These are phyloP conservation scores for Lentinula aciculospora DNA, from an alignment of 768 basidiomycete species.

Conservation along the genomic window DNA sequence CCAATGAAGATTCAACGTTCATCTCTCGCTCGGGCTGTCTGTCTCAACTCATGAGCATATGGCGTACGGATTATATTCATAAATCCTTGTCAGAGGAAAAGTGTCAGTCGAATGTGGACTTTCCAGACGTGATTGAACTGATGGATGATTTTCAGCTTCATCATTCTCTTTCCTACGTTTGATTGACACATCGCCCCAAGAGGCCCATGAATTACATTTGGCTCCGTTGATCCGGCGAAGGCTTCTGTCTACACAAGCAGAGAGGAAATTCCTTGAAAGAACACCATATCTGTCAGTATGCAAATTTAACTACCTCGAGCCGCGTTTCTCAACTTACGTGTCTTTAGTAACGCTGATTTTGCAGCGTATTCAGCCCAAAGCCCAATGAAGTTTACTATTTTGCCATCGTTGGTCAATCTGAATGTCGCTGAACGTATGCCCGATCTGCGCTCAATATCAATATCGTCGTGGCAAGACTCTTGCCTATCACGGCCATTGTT, in stretches of 20 bases:
- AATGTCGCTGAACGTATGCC: constrained; percentile 40
- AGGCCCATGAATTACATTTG: constrained; percentile 56
- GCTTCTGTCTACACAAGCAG: constrained; percentile 42
- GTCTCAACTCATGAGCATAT: constrained; percentile 78
- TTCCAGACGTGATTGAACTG: constrained; percentile 1
- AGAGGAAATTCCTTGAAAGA: constrained; percentile 31
- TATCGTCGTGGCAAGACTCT: constrained; percentile 61
- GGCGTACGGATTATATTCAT: constrained; percentile 80
- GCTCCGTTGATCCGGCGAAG: constrained; percentile 56
- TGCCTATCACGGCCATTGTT: constrained; percentile 76
- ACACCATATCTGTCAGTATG: constrained; percentile 25
- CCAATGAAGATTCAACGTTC: constrained; percentile 43
- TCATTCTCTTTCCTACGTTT: constrained; percentile 81
- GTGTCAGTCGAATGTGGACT: constrained; percentile 4
- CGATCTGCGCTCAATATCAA: constrained; percentile 55
- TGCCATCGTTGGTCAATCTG: constrained; percentile 22
- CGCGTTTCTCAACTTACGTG: constrained; percentile 3
- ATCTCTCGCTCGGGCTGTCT: constrained; percentile 51
- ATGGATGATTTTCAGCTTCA: constrained; percentile 28
- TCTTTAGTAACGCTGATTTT: constrained; percentile 49
- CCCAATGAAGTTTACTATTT: constrained; percentile 28
- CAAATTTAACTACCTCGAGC: not conserved
- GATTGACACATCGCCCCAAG: constrained; percentile 54
- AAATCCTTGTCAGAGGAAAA: constrained; percentile 57
- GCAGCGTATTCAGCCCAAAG: constrained; percentile 29